Conservation (phyloP, 495 filamentous ascomycete genomes). For the Penicillium nucicola region DNA sequence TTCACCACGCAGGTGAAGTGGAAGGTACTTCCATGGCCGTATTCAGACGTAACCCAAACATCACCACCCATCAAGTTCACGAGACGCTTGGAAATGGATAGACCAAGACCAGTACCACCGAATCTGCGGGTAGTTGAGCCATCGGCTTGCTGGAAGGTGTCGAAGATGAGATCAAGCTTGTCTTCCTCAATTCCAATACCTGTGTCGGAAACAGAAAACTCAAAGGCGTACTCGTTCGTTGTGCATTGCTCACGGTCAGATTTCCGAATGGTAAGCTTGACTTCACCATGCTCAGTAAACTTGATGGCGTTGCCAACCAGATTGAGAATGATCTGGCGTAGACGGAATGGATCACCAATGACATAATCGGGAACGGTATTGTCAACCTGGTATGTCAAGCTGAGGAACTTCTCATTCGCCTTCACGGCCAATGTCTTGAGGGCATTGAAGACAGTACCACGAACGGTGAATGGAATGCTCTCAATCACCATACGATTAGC, state of each 20-base stretch:
- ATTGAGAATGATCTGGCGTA: slow-evolving; percentile 84
- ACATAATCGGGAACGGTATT: slow-evolving; percentile 95
- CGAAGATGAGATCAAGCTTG: slow-evolving; percentile 97
- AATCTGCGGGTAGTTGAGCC: slow-evolving; percentile 97
- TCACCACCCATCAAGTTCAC: slow-evolving; percentile 97
- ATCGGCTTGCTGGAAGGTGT: slow-evolving; percentile 99
- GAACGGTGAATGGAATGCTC: slow-evolving; percentile 92
- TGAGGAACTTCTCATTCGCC: slow-evolving; percentile 95
- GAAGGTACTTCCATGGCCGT: slow-evolving; percentile 91
- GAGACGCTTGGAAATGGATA: slow-evolving; percentile 94
- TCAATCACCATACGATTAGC: slow-evolving; percentile 99
- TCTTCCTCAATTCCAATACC: slow-evolving; percentile 96
- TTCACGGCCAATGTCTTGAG: slow-evolving; percentile 94
- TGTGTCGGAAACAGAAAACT: slow-evolving; percentile 96
- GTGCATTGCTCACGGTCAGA: slow-evolving; percentile 61
- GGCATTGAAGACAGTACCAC: slow-evolving; percentile 95
- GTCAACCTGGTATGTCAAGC: slow-evolving; percentile 91
- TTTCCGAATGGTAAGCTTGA: slow-evolving; percentile 87
- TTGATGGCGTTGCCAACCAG: slow-evolving; percentile 68
- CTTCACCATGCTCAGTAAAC: slow-evolving; percentile 96
- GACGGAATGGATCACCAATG: slow-evolving; percentile 92
- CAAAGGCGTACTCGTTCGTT: slow-evolving; percentile 82
- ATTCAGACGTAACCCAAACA: slow-evolving; percentile 94
- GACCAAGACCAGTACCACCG: slow-evolving; percentile 90
- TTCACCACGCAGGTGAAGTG: slow-evolving; percentile 95